Evolutionary conservation across 331 rosid species (phyloP), one percentile per base, ranked within the genome.

Genomic region (Malus hybrid): DNA sequence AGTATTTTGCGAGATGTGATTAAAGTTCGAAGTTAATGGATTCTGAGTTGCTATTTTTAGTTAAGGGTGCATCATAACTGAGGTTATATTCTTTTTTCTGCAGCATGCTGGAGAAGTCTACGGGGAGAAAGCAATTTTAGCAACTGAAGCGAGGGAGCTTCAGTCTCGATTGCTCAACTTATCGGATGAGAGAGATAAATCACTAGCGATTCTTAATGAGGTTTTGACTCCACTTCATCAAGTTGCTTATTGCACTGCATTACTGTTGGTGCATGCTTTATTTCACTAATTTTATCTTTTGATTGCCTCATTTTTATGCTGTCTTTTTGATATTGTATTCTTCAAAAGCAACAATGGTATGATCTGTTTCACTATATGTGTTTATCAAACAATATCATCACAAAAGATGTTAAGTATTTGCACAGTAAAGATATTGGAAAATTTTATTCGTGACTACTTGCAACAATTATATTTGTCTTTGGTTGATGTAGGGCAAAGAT

Each of bases 31-130:
- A 77, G 15, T 50, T 75, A 48, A 54, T 76, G 50, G 24, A 36
- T 42, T 33, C 62, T 61, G 39, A 31, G 29, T 44, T 16, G 13
- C 65, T 36, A 8, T 39, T 73, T n/a, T 16, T 65, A 11, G 39
- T 8, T 57, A 52, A 34, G 60, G 75, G 28, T 39, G 74, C 48
- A 65, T 61, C 27, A 8, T 64, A 14, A 62, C 84, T 79, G 74
- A 83, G 65, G 67, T 27, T 77, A 6, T 24, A 50, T 63, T 76
- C n/a, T 66, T 34, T 66, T 24, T 55, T 67, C 33, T 80, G 83
- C 89, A 93, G 98, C 97, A 85, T 82, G 95, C 95, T 1, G 98
- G 98, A 66, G 97, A 93, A 83, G 86, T 93, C 64, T 87, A 85
- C 46, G 98, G 96, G 68, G 98, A 93, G 79, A 93, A 89, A 84